These are phyloP conservation scores for Hansenula lynferdii DNA, from an alignment of 1,139 yeast genomes.

Conservation along the genomic window DNA sequence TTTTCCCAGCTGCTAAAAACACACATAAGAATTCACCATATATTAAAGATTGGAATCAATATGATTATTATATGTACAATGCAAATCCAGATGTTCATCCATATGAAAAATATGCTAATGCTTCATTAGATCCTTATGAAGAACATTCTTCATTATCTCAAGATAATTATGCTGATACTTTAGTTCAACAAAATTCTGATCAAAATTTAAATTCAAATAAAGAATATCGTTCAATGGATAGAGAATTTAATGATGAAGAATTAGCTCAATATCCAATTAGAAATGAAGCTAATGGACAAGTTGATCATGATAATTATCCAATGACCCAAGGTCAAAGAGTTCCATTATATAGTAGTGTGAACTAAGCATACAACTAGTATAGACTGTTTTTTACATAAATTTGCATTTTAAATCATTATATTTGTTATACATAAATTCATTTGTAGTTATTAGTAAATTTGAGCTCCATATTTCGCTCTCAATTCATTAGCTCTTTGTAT, in stretches of 20 bases:
- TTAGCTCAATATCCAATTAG: constrained; percentile 17
- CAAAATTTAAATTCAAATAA: constrained; percentile 4
- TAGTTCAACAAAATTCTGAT: constrained; percentile 1
- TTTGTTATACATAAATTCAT: too few species aligned
- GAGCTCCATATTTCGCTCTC: too few species aligned
- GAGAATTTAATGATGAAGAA: constrained; percentile 20
- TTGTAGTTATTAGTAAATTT: too few species aligned
- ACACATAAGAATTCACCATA: constrained; percentile 17
- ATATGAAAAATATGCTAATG: constrained; percentile 1
- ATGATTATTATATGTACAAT: constrained; percentile 20
- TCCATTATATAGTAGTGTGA: constrained; percentile 1
- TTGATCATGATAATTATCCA: constrained; percentile 14
- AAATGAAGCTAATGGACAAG: background rate
- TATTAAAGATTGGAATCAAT: constrained; percentile 18
- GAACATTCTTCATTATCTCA: too few species aligned
- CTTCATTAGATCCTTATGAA: too few species aligned
- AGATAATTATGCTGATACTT: background rate
- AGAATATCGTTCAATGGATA: background rate
- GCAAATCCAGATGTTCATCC: constrained; percentile 1
- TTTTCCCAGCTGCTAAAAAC: constrained; percentile 53
- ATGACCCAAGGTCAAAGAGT: constrained; percentile 19
- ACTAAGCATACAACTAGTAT: too few species aligned
- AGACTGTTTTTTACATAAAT: too few species aligned
- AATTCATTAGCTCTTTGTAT: too few species aligned
- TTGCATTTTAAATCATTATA: too few species aligned